Evolutionary conservation across 352 stramenopile genomes (phyloP).

Genomic region (Phytophthora fragariaefolia): DNA sequence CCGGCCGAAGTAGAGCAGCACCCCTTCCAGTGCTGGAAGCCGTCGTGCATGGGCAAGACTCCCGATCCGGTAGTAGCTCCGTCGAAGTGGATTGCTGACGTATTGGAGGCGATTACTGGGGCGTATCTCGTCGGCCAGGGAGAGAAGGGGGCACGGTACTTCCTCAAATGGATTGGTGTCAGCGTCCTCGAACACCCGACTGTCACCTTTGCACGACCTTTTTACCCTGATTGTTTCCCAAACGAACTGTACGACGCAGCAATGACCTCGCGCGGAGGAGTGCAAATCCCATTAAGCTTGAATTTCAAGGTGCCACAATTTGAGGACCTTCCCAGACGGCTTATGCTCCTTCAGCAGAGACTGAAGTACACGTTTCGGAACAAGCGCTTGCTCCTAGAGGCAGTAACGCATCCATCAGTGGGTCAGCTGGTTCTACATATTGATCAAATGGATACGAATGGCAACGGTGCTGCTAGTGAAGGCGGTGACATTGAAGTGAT

Average conservation of each 20-base stretch:
- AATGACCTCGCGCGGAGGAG: slow-evolving; percentile 30
- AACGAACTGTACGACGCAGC: slow-evolving; percentile 61
- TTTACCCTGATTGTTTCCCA: slow-evolving; percentile 75
- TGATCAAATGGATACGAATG: slow-evolving; percentile 39
- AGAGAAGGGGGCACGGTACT: slow-evolving; percentile 77
- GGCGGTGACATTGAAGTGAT: slow-evolving; percentile 29
- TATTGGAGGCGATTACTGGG: slow-evolving; percentile 83
- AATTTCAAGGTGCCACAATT: slow-evolving; percentile 67
- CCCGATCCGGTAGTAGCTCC: slow-evolving; percentile 74
- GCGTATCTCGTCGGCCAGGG: slow-evolving; percentile 78
- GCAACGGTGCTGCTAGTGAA: slow-evolving; percentile 7
- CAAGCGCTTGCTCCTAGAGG: slow-evolving; percentile 78
- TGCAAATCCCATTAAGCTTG: slow-evolving; percentile 38
- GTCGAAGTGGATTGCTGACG: slow-evolving; percentile 87
- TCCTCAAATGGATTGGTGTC: slow-evolving; percentile 81
- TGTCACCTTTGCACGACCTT: slow-evolving; percentile 51
- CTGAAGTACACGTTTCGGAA: slow-evolving; percentile 87
- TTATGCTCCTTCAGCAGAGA: slow-evolving; percentile 72
- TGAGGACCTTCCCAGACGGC: slow-evolving; percentile 56
- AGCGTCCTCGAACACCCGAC: slow-evolving; percentile 51
- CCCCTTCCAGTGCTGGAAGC: slow-evolving; percentile 87
- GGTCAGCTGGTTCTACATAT: slow-evolving; percentile 62
- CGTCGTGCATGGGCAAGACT: slow-evolving; percentile 87
- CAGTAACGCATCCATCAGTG: slow-evolving; percentile 80
- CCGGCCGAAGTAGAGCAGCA: slow-evolving; percentile 82